A percentile compares a stretch with the other conserved stretches of the same genome.
These are phyloP conservation scores for Stachybotrys elegans DNA, from an alignment of 2,329 filamentous ascomycete species.

Conservation along the genomic window DNA sequence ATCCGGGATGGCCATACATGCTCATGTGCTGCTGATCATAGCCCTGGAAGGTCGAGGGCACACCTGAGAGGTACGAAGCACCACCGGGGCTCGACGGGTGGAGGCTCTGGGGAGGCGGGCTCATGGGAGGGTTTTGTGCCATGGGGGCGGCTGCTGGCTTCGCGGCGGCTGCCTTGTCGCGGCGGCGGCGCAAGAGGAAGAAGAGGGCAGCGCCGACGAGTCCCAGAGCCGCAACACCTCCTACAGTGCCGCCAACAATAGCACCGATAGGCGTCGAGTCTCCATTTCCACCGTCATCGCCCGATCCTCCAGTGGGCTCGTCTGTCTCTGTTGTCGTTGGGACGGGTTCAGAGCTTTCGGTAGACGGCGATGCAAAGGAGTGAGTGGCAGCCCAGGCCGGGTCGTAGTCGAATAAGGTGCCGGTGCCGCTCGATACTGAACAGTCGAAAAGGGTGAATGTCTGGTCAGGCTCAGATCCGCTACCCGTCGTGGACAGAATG, in stretches of 20 bases:
- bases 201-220: constrained; percentile 35
- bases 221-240: constrained; percentile 36
- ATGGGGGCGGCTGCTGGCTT: constrained; percentile 13
- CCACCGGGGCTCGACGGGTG: constrained; percentile 16
- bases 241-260: constrained; percentile 42
- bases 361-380: constrained; percentile 6
- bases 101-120: constrained; percentile 13
- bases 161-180: constrained; percentile 13
- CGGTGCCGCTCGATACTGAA: constrained; percentile 15
- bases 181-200: constrained; percentile 34
- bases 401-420: constrained; percentile 23
- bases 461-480: constrained; percentile 8
- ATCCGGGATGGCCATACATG: constrained; percentile 1
- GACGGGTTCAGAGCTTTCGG: neutral
- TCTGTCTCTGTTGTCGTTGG: constrained; percentile 3
- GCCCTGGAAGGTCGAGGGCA: constrained; percentile 17
- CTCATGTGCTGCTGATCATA: constrained; percentile 18
- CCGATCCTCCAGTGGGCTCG: constrained; percentile 21
- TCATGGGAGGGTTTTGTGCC: constrained; percentile 15
- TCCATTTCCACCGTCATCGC: constrained; percentile 21
- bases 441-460: constrained; percentile 23
- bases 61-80: constrained; percentile 22
- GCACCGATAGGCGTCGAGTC: constrained; percentile 29
- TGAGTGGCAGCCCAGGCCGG: constrained; percentile 17
- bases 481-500: constrained; percentile 16